Conservation (phyloP, 306 rosid species). For the Notholithocarpus densiflorus region DNA sequence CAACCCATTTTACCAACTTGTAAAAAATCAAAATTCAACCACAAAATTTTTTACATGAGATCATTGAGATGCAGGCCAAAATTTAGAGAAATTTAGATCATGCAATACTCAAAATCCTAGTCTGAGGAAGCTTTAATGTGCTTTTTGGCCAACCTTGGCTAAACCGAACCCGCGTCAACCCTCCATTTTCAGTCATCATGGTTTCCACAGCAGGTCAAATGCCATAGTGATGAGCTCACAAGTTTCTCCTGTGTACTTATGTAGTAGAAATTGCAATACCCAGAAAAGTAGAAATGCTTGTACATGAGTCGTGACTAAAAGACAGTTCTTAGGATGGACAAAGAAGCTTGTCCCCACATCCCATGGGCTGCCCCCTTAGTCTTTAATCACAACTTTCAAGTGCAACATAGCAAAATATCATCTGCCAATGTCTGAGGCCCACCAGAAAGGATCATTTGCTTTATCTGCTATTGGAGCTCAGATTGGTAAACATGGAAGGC, state of each 20-base stretch:
- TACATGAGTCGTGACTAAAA: not conserved
- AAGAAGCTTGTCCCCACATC: not conserved
- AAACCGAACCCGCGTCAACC: too few species aligned
- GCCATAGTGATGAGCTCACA: not conserved
- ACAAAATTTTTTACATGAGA: not conserved
- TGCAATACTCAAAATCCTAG: not conserved
- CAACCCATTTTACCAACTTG: not conserved
- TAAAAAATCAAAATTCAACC: not conserved
- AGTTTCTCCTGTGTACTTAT: not conserved
- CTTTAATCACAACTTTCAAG: constrained; percentile 8
- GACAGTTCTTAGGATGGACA: not conserved
- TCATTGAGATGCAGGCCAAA: not conserved
- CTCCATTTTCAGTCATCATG: not conserved
- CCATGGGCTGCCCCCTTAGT: not conserved
- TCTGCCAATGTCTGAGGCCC: not conserved
- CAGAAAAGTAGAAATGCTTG: not conserved
- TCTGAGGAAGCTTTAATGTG: not conserved
- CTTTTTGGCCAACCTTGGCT: not conserved
- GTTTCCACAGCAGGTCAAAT: not conserved
- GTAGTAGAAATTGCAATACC: not conserved
- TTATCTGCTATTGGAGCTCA: not conserved
- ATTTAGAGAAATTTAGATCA: not conserved
- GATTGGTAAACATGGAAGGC: not conserved
- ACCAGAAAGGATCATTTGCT: not conserved
- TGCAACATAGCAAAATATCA: constrained; percentile 8